Evolutionary conservation across 2,329 filamentous ascomycete species (phyloP).

Genomic region (Alternaria burnsii): DNA sequence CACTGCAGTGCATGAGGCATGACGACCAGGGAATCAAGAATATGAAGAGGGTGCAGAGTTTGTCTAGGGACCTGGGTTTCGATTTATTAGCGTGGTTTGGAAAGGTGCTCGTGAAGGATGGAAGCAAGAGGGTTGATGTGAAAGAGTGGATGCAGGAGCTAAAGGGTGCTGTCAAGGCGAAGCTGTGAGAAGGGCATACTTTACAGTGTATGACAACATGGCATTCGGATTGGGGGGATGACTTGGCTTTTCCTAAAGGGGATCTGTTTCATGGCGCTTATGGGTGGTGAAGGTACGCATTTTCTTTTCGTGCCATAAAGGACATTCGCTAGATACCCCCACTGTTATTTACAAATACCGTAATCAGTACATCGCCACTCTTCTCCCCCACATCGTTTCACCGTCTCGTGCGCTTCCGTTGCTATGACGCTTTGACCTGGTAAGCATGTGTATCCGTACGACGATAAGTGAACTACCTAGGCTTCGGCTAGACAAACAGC

Average conservation of each 20-base stretch:
- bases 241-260: background rate
- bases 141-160: conserved; percentile 39
- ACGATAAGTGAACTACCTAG: background rate
- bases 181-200: background rate
- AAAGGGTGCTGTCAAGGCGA: background rate
- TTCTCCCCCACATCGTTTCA: background rate
- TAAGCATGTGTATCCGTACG: background rate
- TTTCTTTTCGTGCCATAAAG: background rate
- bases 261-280: background rate
- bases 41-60: conserved; percentile 40
- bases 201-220: too few relatives aligned
- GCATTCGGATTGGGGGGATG: too few relatives aligned
- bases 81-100: conserved; percentile 50
- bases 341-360: background rate
- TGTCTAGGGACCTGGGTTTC: conserved; percentile 32
- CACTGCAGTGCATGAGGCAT: conserved; percentile 50
- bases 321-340: conserved; percentile 5
- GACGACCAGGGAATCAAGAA: conserved; percentile 47
- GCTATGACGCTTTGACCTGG: background rate
- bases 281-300: background rate
- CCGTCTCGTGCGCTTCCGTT: background rate
- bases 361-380: background rate
- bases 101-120: conserved; percentile 45
- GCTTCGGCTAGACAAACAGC: background rate
- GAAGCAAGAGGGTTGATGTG: conserved; percentile 42